Conservation (phyloP, 495 filamentous ascomycete species). For the Neurospora pannonica region DNA sequence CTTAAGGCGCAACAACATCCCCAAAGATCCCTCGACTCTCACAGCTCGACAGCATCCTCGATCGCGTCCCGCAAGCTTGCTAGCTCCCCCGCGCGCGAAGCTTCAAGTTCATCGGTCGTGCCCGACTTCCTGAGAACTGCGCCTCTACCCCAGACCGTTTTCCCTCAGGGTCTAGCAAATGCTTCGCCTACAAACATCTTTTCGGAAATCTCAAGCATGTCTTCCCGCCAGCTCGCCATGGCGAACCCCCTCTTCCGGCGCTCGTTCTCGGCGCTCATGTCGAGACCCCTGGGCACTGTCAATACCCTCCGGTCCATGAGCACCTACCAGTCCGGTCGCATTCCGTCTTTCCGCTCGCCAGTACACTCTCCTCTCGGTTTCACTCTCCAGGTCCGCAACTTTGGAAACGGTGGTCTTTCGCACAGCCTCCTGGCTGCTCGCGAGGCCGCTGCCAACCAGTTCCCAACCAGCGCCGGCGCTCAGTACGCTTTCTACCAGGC, state of each 20-base stretch:
- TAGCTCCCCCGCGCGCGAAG: background rate
- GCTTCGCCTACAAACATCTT: slow-evolving; percentile 17
- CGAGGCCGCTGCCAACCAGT: slow-evolving; percentile 86
- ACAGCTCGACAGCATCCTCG: slow-evolving; percentile 3
- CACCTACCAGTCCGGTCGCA: slow-evolving; percentile 15
- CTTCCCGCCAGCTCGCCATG: slow-evolving; percentile 21
- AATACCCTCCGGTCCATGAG: slow-evolving; percentile 19
- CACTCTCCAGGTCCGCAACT: slow-evolving; percentile 21
- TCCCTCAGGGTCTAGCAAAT: slow-evolving; percentile 9
- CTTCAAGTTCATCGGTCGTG: slow-evolving; percentile 8
- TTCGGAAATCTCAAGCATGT: slow-evolving; percentile 19
- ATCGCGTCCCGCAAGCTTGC: slow-evolving; percentile 2
- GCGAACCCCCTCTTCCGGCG: slow-evolving; percentile 28
- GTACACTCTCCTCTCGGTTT: slow-evolving; percentile 4
- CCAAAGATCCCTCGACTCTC: slow-evolving; percentile 2
- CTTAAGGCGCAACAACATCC: background rate
- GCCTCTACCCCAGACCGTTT: slow-evolving; percentile 8
- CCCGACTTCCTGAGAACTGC: slow-evolving; percentile 33
- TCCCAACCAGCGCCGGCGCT: slow-evolving; percentile 71
- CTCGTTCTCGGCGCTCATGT: slow-evolving; percentile 14
- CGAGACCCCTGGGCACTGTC: slow-evolving; percentile 12
- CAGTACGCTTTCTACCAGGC: slow-evolving; percentile 92
- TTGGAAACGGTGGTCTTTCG: slow-evolving; percentile 33
- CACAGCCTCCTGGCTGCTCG: slow-evolving; percentile 40
- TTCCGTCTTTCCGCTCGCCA: slow-evolving; percentile 8